Evolutionary conservation across 2,329 filamentous ascomycete genomes (phyloP).

Genomic region (Dothidotthia symphoricarpi): DNA sequence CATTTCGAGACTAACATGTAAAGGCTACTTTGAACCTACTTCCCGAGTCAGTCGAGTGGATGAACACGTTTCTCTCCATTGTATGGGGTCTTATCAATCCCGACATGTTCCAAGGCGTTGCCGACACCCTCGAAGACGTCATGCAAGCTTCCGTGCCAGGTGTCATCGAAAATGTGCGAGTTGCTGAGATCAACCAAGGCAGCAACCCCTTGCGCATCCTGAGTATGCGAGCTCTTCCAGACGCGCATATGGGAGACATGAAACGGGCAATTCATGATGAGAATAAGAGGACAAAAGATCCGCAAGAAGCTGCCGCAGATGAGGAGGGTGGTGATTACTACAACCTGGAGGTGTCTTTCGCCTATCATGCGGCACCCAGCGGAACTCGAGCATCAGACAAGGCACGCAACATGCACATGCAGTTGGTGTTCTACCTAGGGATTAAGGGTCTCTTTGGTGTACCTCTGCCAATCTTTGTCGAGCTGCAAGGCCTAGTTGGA

Average conservation of each 20-base stretch:
- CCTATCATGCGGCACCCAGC: constrained; percentile 82
- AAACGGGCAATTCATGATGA: constrained; percentile 77
- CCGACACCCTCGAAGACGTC: constrained; percentile 91
- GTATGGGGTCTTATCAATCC: constrained; percentile 92
- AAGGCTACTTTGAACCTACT: constrained; percentile 81
- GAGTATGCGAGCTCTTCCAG: constrained; percentile 80
- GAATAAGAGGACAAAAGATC: constrained; percentile 78
- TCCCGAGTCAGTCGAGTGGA: constrained; percentile 88
- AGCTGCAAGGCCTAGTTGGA: constrained; percentile 85
- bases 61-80: constrained; percentile 82
- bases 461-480: constrained; percentile 82
- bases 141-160: constrained; percentile 95
- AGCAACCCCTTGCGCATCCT: constrained; percentile 86
- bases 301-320: constrained; percentile 81
- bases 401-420: constrained; percentile 95
- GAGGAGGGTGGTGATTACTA: constrained; percentile 91
- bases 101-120: constrained; percentile 87
- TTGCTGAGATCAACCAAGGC: constrained; percentile 92
- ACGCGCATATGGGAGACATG: constrained; percentile 75
- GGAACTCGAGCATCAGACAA: constrained; percentile 70
- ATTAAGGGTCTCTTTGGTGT: constrained; percentile 86
- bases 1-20: constrained; percentile 1
- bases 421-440: constrained; percentile 89
- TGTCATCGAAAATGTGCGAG: constrained; percentile 89
- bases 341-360: constrained; percentile 86